phyloP scores from a whole-genome alignment of 2,329 filamentous ascomycete species.

The Colletotrichum echinochloae region DNA sequence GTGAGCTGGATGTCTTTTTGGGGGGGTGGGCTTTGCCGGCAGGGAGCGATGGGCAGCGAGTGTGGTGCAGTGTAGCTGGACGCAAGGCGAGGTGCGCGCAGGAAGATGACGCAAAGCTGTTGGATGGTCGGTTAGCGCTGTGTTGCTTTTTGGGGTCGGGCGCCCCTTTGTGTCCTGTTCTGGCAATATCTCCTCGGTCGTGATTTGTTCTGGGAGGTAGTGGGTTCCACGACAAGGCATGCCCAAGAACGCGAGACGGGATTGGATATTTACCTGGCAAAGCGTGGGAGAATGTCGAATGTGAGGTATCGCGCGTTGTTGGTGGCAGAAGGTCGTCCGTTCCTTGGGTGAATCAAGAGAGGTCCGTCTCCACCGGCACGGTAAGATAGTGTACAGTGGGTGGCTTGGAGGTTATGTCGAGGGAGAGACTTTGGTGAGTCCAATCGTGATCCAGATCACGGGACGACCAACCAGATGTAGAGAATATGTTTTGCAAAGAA shows the following conservation, averaged over 20 bases:
- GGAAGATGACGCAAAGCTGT: slow-evolving; percentile 38
- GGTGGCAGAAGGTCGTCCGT: slow-evolving; percentile 33
- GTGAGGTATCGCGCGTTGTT: slow-evolving; percentile 17
- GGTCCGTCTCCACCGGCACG: slow-evolving; percentile 15
- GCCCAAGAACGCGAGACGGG: neutral
- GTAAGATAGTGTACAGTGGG: neutral
- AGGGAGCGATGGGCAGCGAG: slow-evolving; percentile 16
- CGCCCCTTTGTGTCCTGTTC: slow-evolving; percentile 15
- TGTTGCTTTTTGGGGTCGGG: slow-evolving; percentile 24
- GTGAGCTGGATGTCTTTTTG: slow-evolving; percentile 26
- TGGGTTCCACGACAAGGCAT: slow-evolving; percentile 14
- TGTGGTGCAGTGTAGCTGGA: neutral
- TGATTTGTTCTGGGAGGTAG: neutral
- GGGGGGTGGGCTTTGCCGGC: slow-evolving; percentile 6
- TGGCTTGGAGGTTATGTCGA: slow-evolving; percentile 10
- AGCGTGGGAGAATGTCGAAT: neutral
- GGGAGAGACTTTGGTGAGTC: slow-evolving; percentile 22
- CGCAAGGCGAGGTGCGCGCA: slow-evolving; percentile 6
- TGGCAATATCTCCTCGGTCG: neutral
- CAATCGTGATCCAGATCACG: slow-evolving; percentile 33
- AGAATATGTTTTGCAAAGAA: neutral
- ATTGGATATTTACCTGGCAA: slow-evolving; percentile 12
- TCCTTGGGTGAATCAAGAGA: slow-evolving; percentile 30
- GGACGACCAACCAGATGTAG: slow-evolving; percentile 1
- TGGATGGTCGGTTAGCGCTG: slow-evolving; percentile 31